These are phyloP conservation scores for Leccinellum albellum DNA, from an alignment of 768 basidiomycete species.

Conservation along the genomic window DNA sequence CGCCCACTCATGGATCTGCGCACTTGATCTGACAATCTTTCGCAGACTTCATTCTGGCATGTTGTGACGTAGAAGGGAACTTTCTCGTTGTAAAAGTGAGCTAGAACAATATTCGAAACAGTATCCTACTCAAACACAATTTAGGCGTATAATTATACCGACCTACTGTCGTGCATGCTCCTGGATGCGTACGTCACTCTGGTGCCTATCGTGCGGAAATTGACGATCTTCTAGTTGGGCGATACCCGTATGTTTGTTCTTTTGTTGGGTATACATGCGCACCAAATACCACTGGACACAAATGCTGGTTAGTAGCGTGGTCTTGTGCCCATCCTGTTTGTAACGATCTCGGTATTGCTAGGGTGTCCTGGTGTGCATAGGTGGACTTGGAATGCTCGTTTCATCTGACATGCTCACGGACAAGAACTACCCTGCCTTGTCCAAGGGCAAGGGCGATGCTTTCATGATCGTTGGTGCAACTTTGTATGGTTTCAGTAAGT, in stretches of 20 bases:
- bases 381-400: constrained; percentile 77
- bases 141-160: constrained; percentile 82
- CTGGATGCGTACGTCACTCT: constrained; percentile 65
- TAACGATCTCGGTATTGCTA: constrained; percentile 22
- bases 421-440: constrained; percentile 66
- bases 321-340: neutral
- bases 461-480: constrained; percentile 87
- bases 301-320: constrained; percentile 49
- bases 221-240: constrained; percentile 60
- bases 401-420: constrained; percentile 72
- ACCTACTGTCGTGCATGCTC: constrained; percentile 86
- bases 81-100: constrained; percentile 75
- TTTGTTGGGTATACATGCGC: constrained; percentile 81
- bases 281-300: constrained; percentile 82
- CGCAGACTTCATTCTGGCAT: constrained; percentile 72
- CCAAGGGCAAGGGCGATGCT: constrained; percentile 72
- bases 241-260: constrained; percentile 80
- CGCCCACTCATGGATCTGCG: constrained; percentile 16
- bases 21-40: constrained; percentile 3
- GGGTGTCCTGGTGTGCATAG: constrained; percentile 73
- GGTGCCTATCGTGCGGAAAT: neutral
- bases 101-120: neutral
- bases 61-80: constrained; percentile 84
- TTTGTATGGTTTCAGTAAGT: constrained; percentile 81
- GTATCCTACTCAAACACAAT: neutral